Evolutionary conservation across 2,329 filamentous ascomycete species (phyloP).

Genomic region (Fusarium sp.): DNA sequence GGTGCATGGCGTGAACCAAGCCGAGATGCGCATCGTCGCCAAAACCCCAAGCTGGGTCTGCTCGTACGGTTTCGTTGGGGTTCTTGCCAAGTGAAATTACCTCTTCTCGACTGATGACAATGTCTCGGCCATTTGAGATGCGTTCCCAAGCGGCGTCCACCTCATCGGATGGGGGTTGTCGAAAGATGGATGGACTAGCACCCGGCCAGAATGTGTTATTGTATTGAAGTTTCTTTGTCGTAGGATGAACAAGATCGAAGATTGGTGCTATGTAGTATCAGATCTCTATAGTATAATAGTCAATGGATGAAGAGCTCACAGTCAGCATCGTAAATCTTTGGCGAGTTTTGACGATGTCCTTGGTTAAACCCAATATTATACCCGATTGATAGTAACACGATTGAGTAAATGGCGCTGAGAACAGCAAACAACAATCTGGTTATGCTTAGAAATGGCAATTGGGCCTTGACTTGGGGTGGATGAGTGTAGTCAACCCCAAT

Average conservation of each 20-base stretch:
- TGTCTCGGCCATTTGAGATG: slow-evolving; percentile 1
- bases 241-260: background rate
- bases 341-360: background rate
- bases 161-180: background rate
- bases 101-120: background rate
- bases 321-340: background rate
- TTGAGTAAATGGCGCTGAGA: background rate
- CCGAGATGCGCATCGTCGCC: slow-evolving; percentile 1
- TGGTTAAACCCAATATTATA: background rate
- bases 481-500: background rate
- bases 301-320: background rate
- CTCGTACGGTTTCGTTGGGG: background rate
- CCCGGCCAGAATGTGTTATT: slow-evolving; percentile 2
- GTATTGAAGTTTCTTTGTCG: background rate
- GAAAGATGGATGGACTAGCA: background rate
- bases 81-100: slow-evolving; percentile 1
- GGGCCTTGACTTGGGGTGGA: background rate
- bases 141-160: slow-evolving; percentile 2
- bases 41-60: background rate
- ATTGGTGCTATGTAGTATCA: background rate
- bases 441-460: background rate
- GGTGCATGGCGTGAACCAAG: slow-evolving; percentile 5
- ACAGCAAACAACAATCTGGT: background rate
- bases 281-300: background rate
- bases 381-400: background rate